phyloP scores from a whole-genome alignment of 768 basidiomycete species.

The Kwoniella dendrophila region DNA sequence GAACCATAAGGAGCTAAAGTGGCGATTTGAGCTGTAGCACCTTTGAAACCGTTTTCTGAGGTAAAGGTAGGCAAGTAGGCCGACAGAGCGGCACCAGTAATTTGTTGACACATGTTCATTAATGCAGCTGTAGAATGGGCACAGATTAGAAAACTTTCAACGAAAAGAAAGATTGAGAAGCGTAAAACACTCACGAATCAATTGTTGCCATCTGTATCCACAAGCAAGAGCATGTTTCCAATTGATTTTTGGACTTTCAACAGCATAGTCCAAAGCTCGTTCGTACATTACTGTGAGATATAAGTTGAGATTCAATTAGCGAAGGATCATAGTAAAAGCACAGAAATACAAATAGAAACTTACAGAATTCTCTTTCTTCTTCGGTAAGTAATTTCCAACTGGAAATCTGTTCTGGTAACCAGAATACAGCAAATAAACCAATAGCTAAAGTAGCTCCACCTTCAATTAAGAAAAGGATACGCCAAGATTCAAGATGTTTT shows the following conservation, averaged over 20 bases:
- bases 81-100: conserved; percentile 29
- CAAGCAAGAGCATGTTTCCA: conserved; percentile 27
- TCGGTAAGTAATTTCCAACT: conserved; percentile 32
- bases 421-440: conserved; percentile 15
- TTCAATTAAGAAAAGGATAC: conserved; percentile 27
- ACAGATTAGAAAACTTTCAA: neutral
- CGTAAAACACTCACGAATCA: conserved; percentile 19
- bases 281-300: conserved; percentile 10
- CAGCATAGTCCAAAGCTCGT: conserved; percentile 12
- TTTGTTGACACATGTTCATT: conserved; percentile 24
- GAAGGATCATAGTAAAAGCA: neutral
- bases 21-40: conserved; percentile 31
- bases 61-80: conserved; percentile 34
- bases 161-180: neutral
- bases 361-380: conserved; percentile 29
- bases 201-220: conserved; percentile 23
- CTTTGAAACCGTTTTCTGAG: conserved; percentile 26
- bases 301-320: conserved; percentile 3
- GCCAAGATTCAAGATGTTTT: conserved; percentile 18
- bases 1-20: conserved; percentile 30
- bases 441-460: conserved; percentile 50
- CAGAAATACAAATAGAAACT: neutral
- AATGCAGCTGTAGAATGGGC: neutral
- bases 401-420: conserved; percentile 47
- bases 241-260: conserved; percentile 32